Conservation (phyloP, 768 basidiomycete genomes). For the Termitomyces sp. region DNA sequence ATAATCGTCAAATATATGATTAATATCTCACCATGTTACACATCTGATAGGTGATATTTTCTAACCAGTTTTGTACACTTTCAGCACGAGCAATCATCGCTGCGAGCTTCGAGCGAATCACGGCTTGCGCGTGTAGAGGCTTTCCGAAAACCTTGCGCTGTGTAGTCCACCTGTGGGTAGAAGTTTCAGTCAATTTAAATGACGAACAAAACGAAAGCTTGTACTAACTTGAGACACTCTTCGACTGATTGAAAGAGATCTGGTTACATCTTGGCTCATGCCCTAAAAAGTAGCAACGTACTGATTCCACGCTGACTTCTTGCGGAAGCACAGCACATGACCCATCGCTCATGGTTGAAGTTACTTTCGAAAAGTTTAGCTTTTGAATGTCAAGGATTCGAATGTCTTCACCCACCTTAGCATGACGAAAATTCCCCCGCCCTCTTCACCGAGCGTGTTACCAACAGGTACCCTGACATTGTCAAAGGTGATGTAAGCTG, state of each 20-base stretch:
- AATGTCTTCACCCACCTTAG: slow-evolving; percentile 16
- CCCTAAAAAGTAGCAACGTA: neutral
- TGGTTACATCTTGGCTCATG: neutral
- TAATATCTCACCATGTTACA: slow-evolving; percentile 53
- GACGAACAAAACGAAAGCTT: neutral
- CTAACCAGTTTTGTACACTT: slow-evolving; percentile 69
- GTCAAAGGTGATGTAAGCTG: slow-evolving; percentile 79
- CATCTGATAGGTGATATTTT: slow-evolving; percentile 87
- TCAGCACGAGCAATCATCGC: slow-evolving; percentile 78
- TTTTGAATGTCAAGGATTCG: neutral
- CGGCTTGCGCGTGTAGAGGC: slow-evolving; percentile 75
- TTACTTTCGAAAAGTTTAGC: slow-evolving; percentile 40
- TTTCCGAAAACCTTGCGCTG: slow-evolving; percentile 93
- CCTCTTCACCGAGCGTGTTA: slow-evolving; percentile 63
- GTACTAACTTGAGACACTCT: slow-evolving; percentile 70
- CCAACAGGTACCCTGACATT: slow-evolving; percentile 82
- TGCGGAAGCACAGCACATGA: slow-evolving; percentile 41
- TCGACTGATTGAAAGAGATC: slow-evolving; percentile 44
- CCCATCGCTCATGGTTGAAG: slow-evolving; percentile 95
- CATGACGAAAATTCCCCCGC: slow-evolving; percentile 28
- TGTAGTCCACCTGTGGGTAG: slow-evolving; percentile 59
- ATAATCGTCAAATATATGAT: neutral
- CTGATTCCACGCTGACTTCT: slow-evolving; percentile 17
- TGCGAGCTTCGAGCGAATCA: slow-evolving; percentile 86
- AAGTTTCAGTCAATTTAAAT: neutral